These are phyloP conservation scores for Vigna unguiculata DNA, from an alignment of 306 rosid species.

Conservation along the genomic window DNA sequence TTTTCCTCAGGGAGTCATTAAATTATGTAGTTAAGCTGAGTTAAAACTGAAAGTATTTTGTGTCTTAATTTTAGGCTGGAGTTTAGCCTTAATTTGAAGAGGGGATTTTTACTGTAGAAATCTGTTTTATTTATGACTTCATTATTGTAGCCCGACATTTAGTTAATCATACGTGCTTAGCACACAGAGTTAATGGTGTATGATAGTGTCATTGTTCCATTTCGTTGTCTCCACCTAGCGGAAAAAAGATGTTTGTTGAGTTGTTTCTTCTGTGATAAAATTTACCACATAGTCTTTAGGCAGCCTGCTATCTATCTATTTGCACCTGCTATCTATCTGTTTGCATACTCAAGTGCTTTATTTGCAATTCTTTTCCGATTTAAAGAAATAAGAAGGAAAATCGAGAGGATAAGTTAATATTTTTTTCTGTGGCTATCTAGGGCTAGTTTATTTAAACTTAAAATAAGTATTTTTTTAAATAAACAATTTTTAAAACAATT, in stretches of 20 bases:
- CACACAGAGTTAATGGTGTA: neutral
- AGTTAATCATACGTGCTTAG: slow-evolving; percentile 4
- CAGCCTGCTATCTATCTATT: neutral
- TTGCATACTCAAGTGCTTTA: slow-evolving; percentile 25
- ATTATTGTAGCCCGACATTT: neutral
- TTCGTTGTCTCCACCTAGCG: neutral
- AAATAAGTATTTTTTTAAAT: no score
- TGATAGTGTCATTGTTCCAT: neutral
- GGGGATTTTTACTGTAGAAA: neutral
- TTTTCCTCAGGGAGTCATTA: slow-evolving; percentile 4
- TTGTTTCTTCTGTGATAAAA: neutral
- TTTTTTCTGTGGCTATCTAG: neutral
- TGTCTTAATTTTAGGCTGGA: slow-evolving; percentile 8
- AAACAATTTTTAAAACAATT: no score
- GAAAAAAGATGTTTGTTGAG: neutral
- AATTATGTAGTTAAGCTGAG: slow-evolving; percentile 2
- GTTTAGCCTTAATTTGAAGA: neutral
- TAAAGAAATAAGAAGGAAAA: neutral
- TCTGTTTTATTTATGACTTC: neutral
- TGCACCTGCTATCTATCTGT: no score
- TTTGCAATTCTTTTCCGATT: slow-evolving; percentile 12
- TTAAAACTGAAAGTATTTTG: neutral
- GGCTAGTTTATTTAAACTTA: no score
- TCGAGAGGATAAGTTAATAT: neutral
- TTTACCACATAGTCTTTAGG: neutral